phyloP scores from a whole-genome alignment of 169 alveolate genomes.

The Plasmodium inui region DNA sequence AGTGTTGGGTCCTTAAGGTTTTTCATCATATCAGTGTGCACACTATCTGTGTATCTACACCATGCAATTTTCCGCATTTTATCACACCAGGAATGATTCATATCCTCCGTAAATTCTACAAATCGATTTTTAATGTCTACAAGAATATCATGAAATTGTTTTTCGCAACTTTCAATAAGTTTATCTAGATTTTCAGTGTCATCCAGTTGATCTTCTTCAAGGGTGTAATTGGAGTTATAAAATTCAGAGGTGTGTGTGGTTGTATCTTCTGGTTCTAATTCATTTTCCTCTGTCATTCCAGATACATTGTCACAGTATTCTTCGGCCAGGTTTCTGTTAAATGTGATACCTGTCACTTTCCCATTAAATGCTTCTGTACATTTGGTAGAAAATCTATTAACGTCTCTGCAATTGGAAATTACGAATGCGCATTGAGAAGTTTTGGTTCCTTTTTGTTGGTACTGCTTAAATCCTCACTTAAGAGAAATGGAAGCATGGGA shows the following conservation, averaged over 20 bases:
- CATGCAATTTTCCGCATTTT: neutral
- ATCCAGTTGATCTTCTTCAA: neutral
- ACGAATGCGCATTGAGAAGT: neutral
- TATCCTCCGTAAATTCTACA: neutral
- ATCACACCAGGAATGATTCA: conserved; percentile 4
- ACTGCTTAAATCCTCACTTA: neutral
- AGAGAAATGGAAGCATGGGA: neutral
- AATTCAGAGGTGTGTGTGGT: neutral
- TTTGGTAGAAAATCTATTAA: neutral
- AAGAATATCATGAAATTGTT: neutral
- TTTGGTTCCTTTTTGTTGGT: neutral
- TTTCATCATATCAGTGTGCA: neutral
- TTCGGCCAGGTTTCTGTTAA: neutral
- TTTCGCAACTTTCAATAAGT: neutral
- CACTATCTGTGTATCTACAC: neutral
- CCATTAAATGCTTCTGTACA: neutral
- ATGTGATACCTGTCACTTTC: neutral
- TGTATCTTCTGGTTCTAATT: neutral
- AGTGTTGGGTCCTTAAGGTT: neutral
- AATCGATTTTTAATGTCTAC: neutral
- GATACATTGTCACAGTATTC: neutral
- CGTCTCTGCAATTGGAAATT: neutral
- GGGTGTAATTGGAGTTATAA: neutral
- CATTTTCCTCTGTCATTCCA: neutral
- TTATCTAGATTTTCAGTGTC: neutral